These are phyloP conservation scores for Sisymbrium altissimum DNA, from an alignment of 345 rosid species.

Conservation along the genomic window DNA sequence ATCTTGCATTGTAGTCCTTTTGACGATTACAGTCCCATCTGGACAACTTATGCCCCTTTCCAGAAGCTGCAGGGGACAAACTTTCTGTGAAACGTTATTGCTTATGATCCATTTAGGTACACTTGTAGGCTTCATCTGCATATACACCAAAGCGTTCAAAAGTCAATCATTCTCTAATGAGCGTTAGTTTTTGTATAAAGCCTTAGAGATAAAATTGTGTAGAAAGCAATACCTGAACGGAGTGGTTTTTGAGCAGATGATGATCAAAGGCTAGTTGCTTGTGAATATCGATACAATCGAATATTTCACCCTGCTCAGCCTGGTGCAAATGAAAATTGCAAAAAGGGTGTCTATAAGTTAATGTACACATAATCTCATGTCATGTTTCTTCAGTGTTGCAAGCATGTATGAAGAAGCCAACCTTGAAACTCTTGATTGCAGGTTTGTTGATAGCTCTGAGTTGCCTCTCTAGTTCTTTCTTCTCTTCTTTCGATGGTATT, in stretches of 20 bases:
- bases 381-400: not conserved
- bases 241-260: slow-evolving; percentile 23
- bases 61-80: not conserved
- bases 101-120: slow-evolving; percentile 15
- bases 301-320: slow-evolving; percentile 34
- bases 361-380: not conserved
- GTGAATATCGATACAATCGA: slow-evolving; percentile 37
- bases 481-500: slow-evolving; percentile 18
- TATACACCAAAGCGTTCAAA: not conserved
- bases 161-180: not conserved
- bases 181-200: no score
- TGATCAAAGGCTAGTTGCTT: slow-evolving; percentile 39
- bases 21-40: slow-evolving; percentile 24
- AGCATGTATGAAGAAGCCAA: not conserved
- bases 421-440: slow-evolving; percentile 34
- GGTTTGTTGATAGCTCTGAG: slow-evolving; percentile 37
- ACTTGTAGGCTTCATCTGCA: slow-evolving; percentile 15
- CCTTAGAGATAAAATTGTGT: not conserved
- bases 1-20: slow-evolving; percentile 25
- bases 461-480: slow-evolving; percentile 24
- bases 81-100: not conserved
- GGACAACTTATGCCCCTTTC: slow-evolving; percentile 16
- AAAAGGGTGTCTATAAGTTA: not conserved
- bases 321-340: not conserved
- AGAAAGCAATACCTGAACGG: slow-evolving; percentile 26